phyloP scores from a whole-genome alignment of 176 grass and related monocot genomes.

The Triticum aestivum region DNA sequence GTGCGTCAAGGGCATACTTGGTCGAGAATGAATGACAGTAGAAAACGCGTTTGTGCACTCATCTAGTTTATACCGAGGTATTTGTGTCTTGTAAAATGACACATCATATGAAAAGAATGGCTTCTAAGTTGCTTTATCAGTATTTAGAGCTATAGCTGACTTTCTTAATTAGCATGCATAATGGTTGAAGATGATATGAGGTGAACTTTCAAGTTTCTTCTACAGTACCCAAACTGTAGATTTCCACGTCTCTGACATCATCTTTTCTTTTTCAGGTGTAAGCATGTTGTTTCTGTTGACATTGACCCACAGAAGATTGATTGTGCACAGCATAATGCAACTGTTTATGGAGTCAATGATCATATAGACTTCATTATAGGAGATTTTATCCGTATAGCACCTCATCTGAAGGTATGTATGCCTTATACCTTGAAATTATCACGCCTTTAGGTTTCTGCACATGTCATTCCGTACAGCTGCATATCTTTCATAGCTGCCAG shows the following conservation, averaged over 20 bases:
- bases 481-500: neutral
- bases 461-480: neutral
- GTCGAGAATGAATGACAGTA: neutral
- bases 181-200: neutral
- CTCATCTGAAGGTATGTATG: slow-evolving; percentile 74
- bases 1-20: neutral
- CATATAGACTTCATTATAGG: slow-evolving; percentile 84
- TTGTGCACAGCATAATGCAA: slow-evolving; percentile 81
- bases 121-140: slow-evolving; percentile 1
- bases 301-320: slow-evolving; percentile 91
- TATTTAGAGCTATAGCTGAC: neutral
- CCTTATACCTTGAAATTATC: slow-evolving; percentile 23
- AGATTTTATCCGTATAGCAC: slow-evolving; percentile 62
- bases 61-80: neutral
- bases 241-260: slow-evolving; percentile 7
- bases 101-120: neutral
- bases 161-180: neutral
- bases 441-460: neutral
- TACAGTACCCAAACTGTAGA: neutral
- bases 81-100: neutral
- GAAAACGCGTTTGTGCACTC: neutral
- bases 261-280: slow-evolving; percentile 66
- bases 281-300: slow-evolving; percentile 90
- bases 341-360: slow-evolving; percentile 75
- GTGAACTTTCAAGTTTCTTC: slow-evolving; percentile 9